phyloP scores from a whole-genome alignment of 768 basidiomycete species.

The Pisolithus tinctorius region DNA sequence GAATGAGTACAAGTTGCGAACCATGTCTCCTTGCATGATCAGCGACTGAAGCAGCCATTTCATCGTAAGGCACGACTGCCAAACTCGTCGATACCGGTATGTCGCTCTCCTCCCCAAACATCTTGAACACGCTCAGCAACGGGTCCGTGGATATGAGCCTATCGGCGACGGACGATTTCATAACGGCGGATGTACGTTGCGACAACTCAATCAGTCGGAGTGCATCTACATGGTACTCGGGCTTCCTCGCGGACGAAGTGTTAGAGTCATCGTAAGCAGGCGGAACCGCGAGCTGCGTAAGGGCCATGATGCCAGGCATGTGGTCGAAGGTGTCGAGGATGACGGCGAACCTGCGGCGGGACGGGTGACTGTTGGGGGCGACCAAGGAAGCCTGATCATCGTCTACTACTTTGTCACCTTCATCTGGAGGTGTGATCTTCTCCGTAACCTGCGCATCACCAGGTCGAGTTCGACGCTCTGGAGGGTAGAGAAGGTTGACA shows the following conservation, averaged over 20 bases:
- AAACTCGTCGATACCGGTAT: constrained; percentile 63
- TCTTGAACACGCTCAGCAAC: constrained; percentile 64
- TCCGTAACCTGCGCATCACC: constrained; percentile 10
- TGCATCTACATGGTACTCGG: constrained; percentile 47
- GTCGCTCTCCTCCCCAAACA: constrained; percentile 67
- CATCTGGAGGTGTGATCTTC: neutral
- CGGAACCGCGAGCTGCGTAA: constrained; percentile 73
- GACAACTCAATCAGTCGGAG: constrained; percentile 88
- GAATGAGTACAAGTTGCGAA: constrained; percentile 75
- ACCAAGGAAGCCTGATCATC: neutral
- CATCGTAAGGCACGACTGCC: constrained; percentile 68
- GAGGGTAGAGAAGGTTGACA: constrained; percentile 64
- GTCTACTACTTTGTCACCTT: neutral
- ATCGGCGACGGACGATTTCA: constrained; percentile 75
- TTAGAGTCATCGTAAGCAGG: constrained; percentile 7
- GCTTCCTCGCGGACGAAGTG: neutral
- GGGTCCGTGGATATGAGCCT: constrained; percentile 65
- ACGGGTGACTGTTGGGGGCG: constrained; percentile 5
- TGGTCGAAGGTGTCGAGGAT: constrained; percentile 91
- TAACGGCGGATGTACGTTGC: constrained; percentile 79
- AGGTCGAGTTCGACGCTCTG: constrained; percentile 45
- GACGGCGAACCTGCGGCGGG: constrained; percentile 55
- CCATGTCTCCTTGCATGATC: constrained; percentile 48
- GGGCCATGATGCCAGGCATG: constrained; percentile 82
- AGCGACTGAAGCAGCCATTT: constrained; percentile 62